A percentile compares a stretch with the other conserved stretches of the same genome.
Evolutionary conservation across 805 yeast genomes (phyloP).

Genomic region (Maudiozyma bulderi): DNA sequence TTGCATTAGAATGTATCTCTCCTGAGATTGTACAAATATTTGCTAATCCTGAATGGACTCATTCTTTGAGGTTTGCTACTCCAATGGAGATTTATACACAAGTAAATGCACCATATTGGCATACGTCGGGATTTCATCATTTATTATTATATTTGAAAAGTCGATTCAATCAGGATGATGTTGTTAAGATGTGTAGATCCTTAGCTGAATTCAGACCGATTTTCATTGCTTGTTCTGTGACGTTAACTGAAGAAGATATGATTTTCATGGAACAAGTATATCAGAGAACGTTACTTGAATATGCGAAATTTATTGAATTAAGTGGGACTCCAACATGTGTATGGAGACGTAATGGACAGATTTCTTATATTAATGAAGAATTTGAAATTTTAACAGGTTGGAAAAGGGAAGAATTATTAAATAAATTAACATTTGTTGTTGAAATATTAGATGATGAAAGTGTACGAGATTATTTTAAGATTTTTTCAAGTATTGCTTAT

Average conservation of each 20-base stretch:
- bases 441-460: conserved; percentile 83
- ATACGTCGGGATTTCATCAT: conserved; percentile 84
- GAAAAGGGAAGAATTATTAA: conserved; percentile 59
- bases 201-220: conserved; percentile 89
- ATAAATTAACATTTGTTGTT: conserved; percentile 58
- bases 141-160: conserved; percentile 62
- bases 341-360: conserved; percentile 94
- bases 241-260: conserved; percentile 81
- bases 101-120: conserved; percentile 69
- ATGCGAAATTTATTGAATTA: conserved; percentile 71
- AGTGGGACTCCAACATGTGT: conserved; percentile 92
- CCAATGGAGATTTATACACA: conserved; percentile 74
- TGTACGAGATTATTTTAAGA: conserved; percentile 78
- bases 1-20: conserved; percentile 19
- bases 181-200: conserved; percentile 74
- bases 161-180: conserved; percentile 58
- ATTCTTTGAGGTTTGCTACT: conserved; percentile 39
- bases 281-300: conserved; percentile 83
- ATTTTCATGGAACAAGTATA: conserved; percentile 94
- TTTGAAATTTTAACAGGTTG: conserved; percentile 88
- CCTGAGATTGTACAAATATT: conserved; percentile 13
- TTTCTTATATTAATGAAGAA: conserved; percentile 91
- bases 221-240: conserved; percentile 84
- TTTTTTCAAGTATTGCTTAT: conserved; percentile 77
- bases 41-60: conserved; percentile 25